Conservation (phyloP, 805 yeast species). For the Lachancea kluyveri region DNA sequence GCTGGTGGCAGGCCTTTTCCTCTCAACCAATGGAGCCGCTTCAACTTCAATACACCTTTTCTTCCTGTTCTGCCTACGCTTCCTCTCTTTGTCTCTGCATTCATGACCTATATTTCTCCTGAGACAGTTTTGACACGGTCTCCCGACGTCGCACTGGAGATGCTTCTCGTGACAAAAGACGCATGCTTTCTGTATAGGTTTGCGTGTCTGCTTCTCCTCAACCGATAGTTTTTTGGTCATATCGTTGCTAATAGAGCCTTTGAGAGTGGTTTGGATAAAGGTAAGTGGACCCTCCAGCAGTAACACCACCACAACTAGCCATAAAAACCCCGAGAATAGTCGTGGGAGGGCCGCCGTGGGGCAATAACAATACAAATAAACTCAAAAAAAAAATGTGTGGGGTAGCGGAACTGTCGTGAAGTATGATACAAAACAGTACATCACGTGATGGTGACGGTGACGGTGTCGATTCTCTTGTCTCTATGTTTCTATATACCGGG, state of each 20-base stretch:
- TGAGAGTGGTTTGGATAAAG: too few species aligned
- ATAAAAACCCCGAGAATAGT: too few species aligned
- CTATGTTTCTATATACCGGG: too few species aligned
- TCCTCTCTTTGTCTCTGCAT: slow-evolving; percentile 56
- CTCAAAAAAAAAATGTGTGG: too few species aligned
- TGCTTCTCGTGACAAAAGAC: slow-evolving; percentile 68
- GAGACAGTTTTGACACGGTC: slow-evolving; percentile 69
- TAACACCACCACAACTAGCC: too few species aligned
- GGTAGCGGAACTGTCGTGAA: too few species aligned
- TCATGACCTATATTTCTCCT: slow-evolving; percentile 50
- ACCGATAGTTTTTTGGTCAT: slow-evolving; percentile 61
- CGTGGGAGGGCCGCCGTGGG: too few species aligned
- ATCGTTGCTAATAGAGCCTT: not conserved
- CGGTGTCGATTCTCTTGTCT: too few species aligned
- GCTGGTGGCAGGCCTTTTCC: not conserved
- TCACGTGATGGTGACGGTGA: too few species aligned
- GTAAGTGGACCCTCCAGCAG: too few species aligned
- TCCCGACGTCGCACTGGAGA: slow-evolving; percentile 56
- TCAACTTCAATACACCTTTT: slow-evolving; percentile 2
- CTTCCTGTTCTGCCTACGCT: slow-evolving; percentile 19
- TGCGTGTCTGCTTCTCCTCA: slow-evolving; percentile 47
- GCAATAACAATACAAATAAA: too few species aligned
- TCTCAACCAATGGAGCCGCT: not conserved
- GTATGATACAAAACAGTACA: too few species aligned
- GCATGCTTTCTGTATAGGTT: slow-evolving; percentile 66